These are phyloP conservation scores for Letharia lupina DNA, from an alignment of 495 filamentous ascomycete species.

Conservation along the genomic window DNA sequence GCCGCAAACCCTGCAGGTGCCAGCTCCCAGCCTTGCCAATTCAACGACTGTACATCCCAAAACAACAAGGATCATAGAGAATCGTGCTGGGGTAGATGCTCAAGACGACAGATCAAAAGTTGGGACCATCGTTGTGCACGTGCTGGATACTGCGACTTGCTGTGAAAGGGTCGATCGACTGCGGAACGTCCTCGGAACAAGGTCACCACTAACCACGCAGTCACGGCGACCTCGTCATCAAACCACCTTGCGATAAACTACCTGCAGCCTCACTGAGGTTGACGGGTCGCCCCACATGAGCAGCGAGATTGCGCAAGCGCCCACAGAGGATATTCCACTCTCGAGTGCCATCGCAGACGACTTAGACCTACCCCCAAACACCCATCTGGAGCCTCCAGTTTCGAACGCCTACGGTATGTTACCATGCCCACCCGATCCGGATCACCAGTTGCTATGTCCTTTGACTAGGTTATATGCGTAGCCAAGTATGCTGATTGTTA, in stretches of 20 bases:
- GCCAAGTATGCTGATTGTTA: conserved; percentile 2
- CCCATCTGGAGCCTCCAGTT: conserved; percentile 13
- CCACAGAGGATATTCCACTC: conserved; percentile 28
- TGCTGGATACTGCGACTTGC: conserved; percentile 4
- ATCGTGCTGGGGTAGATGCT: conserved; percentile 12
- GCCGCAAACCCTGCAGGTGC: conserved; percentile 11
- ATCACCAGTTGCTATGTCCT: not conserved
- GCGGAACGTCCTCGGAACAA: not conserved
- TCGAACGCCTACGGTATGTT: conserved; percentile 18
- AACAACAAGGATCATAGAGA: not conserved
- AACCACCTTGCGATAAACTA: conserved; percentile 9
- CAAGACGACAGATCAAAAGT: conserved; percentile 10
- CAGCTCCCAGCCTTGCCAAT: conserved; percentile 4
- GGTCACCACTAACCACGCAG: conserved; percentile 8
- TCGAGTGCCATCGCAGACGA: conserved; percentile 23
- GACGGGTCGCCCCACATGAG: conserved; percentile 39
- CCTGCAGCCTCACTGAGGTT: conserved; percentile 18
- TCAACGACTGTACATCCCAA: not conserved
- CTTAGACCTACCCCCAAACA: conserved; percentile 20
- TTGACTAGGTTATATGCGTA: not conserved
- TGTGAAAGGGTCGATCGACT: not conserved
- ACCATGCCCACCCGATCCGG: not conserved
- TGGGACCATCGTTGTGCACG: conserved; percentile 7
- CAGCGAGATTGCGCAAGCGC: conserved; percentile 36
- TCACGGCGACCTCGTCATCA: not conserved